Percentiles rank a stretch among this genome's conserved stretches.
Evolutionary conservation across 1,139 yeast genomes (phyloP).

Genomic region (Candida mesenterica): DNA sequence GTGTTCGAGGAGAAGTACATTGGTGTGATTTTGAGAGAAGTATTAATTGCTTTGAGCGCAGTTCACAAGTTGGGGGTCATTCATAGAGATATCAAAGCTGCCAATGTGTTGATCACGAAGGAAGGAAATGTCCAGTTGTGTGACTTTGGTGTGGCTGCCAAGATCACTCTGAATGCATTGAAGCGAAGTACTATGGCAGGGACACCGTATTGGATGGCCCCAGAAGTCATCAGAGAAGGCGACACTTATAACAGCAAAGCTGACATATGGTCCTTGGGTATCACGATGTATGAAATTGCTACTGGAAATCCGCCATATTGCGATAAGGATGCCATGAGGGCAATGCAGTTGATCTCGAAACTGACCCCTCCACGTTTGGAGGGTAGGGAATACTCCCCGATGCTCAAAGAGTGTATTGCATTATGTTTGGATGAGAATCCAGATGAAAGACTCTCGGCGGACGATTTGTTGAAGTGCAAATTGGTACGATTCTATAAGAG

Average conservation of each 20-base stretch:
- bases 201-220: constrained; percentile 99
- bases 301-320: constrained; percentile 98
- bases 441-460: constrained; percentile 83
- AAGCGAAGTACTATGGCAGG: constrained; percentile 97
- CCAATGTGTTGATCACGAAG: constrained; percentile 83
- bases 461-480: constrained; percentile 72
- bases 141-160: constrained; percentile 98
- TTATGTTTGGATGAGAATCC: constrained; percentile 93
- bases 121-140: constrained; percentile 90
- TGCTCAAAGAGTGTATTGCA: constrained; percentile 85
- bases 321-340: constrained; percentile 92
- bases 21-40: constrained; percentile 78
- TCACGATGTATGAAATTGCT: constrained; percentile 89
- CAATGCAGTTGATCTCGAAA: constrained; percentile 89
- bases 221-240: constrained; percentile 95
- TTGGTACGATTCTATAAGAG: constrained; percentile 64
- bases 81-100: constrained; percentile 95
- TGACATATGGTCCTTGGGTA: constrained; percentile 92
- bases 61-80: constrained; percentile 91
- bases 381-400: constrained; percentile 76
- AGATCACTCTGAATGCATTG: constrained; percentile 69
- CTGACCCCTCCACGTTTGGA: constrained; percentile 94
- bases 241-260: constrained; percentile 81
- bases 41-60: constrained; percentile 70
- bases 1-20: constrained; percentile 81